Conservation (phyloP, 768 basidiomycete genomes). For the Naematelia aurantialba region DNA sequence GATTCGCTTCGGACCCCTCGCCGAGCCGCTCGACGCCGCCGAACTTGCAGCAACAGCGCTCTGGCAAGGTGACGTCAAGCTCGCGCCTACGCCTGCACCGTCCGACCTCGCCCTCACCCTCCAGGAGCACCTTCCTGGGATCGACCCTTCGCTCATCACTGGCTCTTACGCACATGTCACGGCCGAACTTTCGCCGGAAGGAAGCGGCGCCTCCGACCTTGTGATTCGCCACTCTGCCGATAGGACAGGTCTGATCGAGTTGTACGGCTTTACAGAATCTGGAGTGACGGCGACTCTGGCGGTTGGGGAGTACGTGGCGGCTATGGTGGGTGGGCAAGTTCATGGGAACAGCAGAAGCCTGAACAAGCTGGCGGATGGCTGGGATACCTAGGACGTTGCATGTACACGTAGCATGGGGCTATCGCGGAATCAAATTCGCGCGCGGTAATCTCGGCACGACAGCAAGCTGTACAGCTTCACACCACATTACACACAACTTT, state of each 20-base stretch:
- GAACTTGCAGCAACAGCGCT: constrained; percentile 38
- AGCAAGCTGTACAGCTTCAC: too few relatives aligned
- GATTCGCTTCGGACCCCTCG: constrained; percentile 86
- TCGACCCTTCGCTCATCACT: constrained; percentile 33
- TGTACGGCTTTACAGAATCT: constrained; percentile 88
- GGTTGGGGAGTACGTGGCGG: constrained; percentile 76
- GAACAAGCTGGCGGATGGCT: constrained; percentile 25
- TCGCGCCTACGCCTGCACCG: constrained; percentile 18
- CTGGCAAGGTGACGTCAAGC: constrained; percentile 22
- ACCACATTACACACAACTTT: too few relatives aligned
- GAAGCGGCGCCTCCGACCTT: constrained; percentile 77
- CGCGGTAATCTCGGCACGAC: too few relatives aligned
- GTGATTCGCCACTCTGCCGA: constrained; percentile 56
- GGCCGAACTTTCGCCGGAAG: constrained; percentile 74
- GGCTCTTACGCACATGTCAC: constrained; percentile 54
- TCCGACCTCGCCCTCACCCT: constrained; percentile 51
- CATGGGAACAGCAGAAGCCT: constrained; percentile 14
- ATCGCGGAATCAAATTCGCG: too few relatives aligned
- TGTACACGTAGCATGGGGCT: not conserved
- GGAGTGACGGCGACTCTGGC: constrained; percentile 84
- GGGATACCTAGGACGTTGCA: constrained; percentile 19
- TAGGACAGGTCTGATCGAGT: constrained; percentile 62
- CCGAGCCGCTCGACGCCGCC: constrained; percentile 70
- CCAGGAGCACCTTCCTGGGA: constrained; percentile 37
- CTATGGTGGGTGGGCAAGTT: constrained; percentile 43